A percentile compares a stretch with the other conserved stretches of the same genome.
phyloP scores from a whole-genome alignment of 805 yeast species.

The Myxozyma melibiosi region DNA sequence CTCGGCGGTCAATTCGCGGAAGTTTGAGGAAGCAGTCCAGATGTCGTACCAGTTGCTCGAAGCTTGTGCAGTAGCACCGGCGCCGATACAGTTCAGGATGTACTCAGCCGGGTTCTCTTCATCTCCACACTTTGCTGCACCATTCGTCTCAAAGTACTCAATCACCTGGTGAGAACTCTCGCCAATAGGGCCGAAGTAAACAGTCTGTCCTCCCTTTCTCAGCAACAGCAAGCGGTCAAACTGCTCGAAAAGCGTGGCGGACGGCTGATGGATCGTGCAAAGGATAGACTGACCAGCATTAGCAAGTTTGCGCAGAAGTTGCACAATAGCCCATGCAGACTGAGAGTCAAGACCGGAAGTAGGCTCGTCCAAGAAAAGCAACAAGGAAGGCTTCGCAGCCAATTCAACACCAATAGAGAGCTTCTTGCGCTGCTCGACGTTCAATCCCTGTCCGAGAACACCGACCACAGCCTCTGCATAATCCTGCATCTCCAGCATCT shows the following conservation, averaged over 20 bases:
- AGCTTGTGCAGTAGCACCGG: conserved; percentile 71
- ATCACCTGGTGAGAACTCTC: conserved; percentile 58
- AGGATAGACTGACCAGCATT: conserved; percentile 73
- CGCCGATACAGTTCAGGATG: conserved; percentile 73
- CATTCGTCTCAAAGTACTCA: conserved; percentile 67
- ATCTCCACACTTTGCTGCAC: conserved; percentile 66
- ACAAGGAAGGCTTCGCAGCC: conserved; percentile 66
- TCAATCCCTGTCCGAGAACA: conserved; percentile 69
- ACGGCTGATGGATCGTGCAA: conserved; percentile 80
- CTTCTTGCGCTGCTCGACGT: conserved; percentile 69
- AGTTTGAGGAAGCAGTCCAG: conserved; percentile 58
- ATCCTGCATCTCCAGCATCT: conserved; percentile 64
- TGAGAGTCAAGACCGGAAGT: conserved; percentile 69
- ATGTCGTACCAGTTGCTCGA: conserved; percentile 62
- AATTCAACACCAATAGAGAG: conserved; percentile 72
- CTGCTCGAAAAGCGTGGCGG: conserved; percentile 66
- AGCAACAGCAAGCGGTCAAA: conserved; percentile 68
- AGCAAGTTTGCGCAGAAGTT: conserved; percentile 65
- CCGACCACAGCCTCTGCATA: conserved; percentile 81
- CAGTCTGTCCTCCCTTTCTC: conserved; percentile 77
- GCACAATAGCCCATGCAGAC: conserved; percentile 70
- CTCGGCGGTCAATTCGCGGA: conserved; percentile 41
- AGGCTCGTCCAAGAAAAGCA: conserved; percentile 67
- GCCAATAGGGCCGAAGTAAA: conserved; percentile 81
- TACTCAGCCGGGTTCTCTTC: conserved; percentile 77